Percentiles rank a stretch among this genome's conserved stretches.
phyloP scores from a whole-genome alignment of 116 monocot genomes.

The Posidonia oceanica region DNA sequence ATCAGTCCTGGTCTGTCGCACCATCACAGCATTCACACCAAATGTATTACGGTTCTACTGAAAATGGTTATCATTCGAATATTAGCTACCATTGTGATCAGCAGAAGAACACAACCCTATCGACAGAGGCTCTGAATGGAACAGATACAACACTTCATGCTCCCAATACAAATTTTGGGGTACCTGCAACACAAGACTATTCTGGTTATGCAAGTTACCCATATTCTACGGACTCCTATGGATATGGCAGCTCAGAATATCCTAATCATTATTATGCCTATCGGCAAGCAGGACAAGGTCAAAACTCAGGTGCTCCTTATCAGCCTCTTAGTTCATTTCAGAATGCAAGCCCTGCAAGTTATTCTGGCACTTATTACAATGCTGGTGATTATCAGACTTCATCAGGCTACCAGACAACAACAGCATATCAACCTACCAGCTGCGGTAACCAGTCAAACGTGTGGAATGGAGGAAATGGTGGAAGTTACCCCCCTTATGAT shows the following conservation, averaged over 20 bases:
- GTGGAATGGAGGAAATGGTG: slow-evolving; percentile 54
- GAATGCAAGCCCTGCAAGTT: slow-evolving; percentile 87
- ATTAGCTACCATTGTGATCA: slow-evolving; percentile 48
- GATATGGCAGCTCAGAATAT: slow-evolving; percentile 40
- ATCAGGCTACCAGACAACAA: slow-evolving; percentile 16
- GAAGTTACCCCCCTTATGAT: slow-evolving; percentile 39
- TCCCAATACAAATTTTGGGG: slow-evolving; percentile 24
- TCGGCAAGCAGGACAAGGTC: slow-evolving; percentile 56
- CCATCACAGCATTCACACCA: slow-evolving; percentile 34
- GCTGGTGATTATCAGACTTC: slow-evolving; percentile 90
- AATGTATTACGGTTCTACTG: slow-evolving; percentile 16
- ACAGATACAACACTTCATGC: slow-evolving; percentile 21
- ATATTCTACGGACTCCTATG: slow-evolving; percentile 34
- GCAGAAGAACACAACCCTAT: slow-evolving; percentile 23
- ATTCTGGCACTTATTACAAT: slow-evolving; percentile 94
- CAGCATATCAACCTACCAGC: slow-evolving; percentile 40
- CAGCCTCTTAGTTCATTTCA: slow-evolving; percentile 98
- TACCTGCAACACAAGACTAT: slow-evolving; percentile 44
- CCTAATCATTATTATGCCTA: slow-evolving; percentile 54
- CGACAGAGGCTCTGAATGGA: slow-evolving; percentile 29
- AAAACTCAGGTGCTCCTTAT: slow-evolving; percentile 94
- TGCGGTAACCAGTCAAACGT: slow-evolving; percentile 54
- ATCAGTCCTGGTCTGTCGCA: slow-evolving; percentile 34
- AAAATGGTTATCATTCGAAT: slow-evolving; percentile 36
- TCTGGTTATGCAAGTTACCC: slow-evolving; percentile 37